Base-by-base conservation (phyloP, 192 early-diverging fungal genomes). In the Backusella liffmaniae region DNA sequence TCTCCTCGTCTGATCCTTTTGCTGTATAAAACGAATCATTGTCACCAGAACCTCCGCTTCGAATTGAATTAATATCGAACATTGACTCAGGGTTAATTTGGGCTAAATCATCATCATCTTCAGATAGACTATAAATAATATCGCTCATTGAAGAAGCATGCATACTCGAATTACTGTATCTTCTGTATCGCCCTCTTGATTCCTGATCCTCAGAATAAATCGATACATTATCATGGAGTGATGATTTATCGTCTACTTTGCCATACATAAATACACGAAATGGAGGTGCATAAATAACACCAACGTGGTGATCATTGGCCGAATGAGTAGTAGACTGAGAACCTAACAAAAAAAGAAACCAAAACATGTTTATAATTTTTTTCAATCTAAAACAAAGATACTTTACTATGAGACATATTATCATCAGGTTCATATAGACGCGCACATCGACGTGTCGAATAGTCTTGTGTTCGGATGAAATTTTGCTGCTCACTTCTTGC, bases 401-500 rank as follows among this genome's bases (percentile, higher is more conserved):
- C 56, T 29, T 62, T 62, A 62, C 56, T 62, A 10, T 75, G 73
- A 46, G 62, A 30, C 4, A 34, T 51, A 65, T 77, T 70, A 26
- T 82, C 84, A 34, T 78, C 84, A 44, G 77, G 68, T 21, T 74
- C 81, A 73, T 90, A 90, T 66, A 92, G 73, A 76, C 90, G 88
- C 5, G 79, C 79, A 74, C 89, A 90, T 3, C 93, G 81, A 9
- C 84, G 51, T 3, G 91, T 92, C 9, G 87, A 71, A n/a, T 83
- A 66, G 75, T 94, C 93, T 67, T 94, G 88, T 16, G 78, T 79
- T 29, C 77, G 77, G 59, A 94, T 82, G 83, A 88, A 92, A 6
- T 79, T 78, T 56, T 90, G 86, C 73, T 93, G 92, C 9, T 79
- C 81, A n/a, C 77, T 73, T 32, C 88, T 77, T 42, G 67, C 32